Evolutionary conservation across 805 yeast species (phyloP).

Genomic region (Kurtzmaniella fragi): DNA sequence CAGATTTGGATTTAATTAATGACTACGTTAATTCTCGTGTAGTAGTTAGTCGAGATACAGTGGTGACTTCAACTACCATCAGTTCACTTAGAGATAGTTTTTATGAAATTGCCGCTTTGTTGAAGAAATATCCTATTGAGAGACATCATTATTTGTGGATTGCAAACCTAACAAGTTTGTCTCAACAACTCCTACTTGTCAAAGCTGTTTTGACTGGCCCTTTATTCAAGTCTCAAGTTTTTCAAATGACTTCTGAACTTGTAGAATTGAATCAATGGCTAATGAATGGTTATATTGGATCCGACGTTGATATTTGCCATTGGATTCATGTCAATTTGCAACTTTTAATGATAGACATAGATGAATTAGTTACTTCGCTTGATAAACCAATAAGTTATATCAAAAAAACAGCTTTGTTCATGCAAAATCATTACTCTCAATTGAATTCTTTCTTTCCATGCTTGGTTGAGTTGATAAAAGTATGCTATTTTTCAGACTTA

Average conservation of each 20-base stretch:
- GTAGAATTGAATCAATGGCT: too few species aligned
- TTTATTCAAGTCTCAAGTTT: too few species aligned
- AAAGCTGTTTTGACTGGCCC: too few species aligned
- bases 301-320: too few species aligned
- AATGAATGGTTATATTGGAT: too few species aligned
- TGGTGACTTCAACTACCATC: not conserved
- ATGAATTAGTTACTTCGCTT: too few species aligned
- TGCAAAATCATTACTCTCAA: too few species aligned
- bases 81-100: constrained; percentile 7
- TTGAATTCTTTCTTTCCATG: not conserved
- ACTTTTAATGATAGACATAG: too few species aligned
- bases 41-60: not conserved
- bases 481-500: not conserved
- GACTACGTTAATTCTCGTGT: not conserved
- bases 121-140: constrained; percentile 6
- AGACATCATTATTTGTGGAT: constrained; percentile 11
- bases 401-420: too few species aligned
- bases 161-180: not conserved
- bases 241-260: too few species aligned
- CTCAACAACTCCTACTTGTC: not conserved
- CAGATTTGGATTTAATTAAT: not conserved
- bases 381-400: too few species aligned
- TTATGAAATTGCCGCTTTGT: constrained; percentile 8
- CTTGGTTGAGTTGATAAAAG: constrained; percentile 1
- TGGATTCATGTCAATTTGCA: too few species aligned